phyloP scores from a whole-genome alignment of 2,329 filamentous ascomycete genomes.

The Phialophora verrucosa region DNA sequence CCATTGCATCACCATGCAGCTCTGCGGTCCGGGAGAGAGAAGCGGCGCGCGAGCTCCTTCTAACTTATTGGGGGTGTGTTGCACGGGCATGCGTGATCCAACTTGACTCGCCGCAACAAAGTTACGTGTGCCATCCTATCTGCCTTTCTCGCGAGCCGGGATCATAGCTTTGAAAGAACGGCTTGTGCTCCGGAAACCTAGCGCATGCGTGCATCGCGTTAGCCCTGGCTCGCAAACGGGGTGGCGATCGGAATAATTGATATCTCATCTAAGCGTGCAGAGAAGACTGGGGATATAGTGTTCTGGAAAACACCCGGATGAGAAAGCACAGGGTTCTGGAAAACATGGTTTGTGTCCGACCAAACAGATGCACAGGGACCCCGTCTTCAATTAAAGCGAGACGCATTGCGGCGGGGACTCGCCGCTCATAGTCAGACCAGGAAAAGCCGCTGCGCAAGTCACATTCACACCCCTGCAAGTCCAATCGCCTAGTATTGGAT shows the following conservation, averaged over 20 bases:
- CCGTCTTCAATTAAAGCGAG: not conserved
- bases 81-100: not conserved
- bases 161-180: slow-evolving; percentile 12
- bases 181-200: slow-evolving; percentile 10
- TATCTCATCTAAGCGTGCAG: not conserved
- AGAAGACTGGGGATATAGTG: not conserved
- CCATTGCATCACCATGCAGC: not conserved
- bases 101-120: not conserved
- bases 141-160: not conserved
- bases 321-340: not conserved
- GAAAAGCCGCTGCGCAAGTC: not conserved
- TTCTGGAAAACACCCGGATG: not conserved
- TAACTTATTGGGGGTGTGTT: not conserved
- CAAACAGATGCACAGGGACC: not conserved
- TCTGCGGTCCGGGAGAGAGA: not conserved
- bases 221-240: not conserved
- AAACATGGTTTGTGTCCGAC: not conserved
- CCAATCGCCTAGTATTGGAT: not conserved
- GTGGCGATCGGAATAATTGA: not conserved
- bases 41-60: not conserved
- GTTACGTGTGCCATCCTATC: not conserved
- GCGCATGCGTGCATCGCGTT: not conserved
- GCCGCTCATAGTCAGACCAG: not conserved
- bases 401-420: not conserved
- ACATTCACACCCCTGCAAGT: not conserved